Conservation (phyloP, 2,329 filamentous ascomycete genomes). For the Colletotrichum ledebouriae region DNA sequence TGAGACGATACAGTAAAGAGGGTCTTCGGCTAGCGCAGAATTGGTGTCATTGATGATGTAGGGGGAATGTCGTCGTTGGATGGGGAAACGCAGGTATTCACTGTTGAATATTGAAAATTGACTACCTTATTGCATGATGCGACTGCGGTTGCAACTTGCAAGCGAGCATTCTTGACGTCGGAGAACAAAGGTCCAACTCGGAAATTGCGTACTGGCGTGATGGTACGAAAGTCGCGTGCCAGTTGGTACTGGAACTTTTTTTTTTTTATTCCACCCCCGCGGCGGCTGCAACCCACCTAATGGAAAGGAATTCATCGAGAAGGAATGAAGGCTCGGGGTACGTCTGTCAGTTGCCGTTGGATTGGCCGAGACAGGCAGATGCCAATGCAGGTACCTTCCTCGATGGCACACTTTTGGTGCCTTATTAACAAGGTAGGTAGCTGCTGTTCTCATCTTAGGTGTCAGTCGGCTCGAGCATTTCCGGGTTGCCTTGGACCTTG, state of each 20-base stretch:
- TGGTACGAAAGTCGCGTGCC: slow-evolving; percentile 17
- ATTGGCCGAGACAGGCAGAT: slow-evolving; percentile 32
- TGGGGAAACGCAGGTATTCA: no score
- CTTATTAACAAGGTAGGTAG: background rate
- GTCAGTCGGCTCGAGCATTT: background rate
- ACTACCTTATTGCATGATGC: background rate
- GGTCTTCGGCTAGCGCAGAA: slow-evolving; percentile 6
- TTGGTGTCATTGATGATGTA: slow-evolving; percentile 3
- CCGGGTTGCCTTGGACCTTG: background rate
- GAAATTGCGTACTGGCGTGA: slow-evolving; percentile 8
- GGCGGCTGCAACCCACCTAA: background rate
- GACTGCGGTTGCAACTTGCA: background rate
- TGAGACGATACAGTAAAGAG: background rate
- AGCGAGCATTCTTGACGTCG: background rate
- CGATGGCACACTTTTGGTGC: slow-evolving; percentile 9
- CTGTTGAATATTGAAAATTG: background rate
- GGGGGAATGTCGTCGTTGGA: slow-evolving; percentile 3
- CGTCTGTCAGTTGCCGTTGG: slow-evolving; percentile 34
- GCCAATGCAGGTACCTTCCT: slow-evolving; percentile 38
- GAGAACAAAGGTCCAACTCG: background rate
- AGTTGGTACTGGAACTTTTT: background rate
- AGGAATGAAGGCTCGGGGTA: slow-evolving; percentile 24
- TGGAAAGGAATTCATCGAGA: slow-evolving; percentile 16
- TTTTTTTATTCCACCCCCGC: background rate
- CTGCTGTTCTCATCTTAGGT: no score